phyloP scores from a whole-genome alignment of 768 basidiomycete genomes.

The Boletus rubroflammeus region DNA sequence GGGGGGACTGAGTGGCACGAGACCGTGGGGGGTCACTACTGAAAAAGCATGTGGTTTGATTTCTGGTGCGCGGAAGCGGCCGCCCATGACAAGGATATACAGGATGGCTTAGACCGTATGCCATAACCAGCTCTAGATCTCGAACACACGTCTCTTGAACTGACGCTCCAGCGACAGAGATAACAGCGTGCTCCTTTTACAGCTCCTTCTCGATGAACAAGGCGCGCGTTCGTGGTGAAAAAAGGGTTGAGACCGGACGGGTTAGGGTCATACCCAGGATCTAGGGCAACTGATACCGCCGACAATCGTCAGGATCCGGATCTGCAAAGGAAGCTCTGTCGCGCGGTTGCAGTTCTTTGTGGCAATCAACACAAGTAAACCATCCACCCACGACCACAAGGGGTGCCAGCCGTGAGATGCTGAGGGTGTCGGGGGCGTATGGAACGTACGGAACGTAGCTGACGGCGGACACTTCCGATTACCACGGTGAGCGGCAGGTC shows the following conservation, averaged over 20 bases:
- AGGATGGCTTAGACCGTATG: constrained; percentile 14
- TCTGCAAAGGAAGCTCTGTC: constrained; percentile 25
- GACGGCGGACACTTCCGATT: constrained; percentile 16
- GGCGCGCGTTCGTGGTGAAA: not conserved
- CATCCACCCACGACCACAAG: not conserved
- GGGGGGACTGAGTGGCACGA: not conserved
- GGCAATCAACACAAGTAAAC: constrained; percentile 19
- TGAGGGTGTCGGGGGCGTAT: constrained; percentile 2
- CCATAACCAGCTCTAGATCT: not conserved
- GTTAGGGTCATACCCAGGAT: constrained; percentile 22
- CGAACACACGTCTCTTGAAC: not conserved
- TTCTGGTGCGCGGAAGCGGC: constrained; percentile 16
- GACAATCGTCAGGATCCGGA: constrained; percentile 30
- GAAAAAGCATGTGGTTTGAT: constrained; percentile 1
- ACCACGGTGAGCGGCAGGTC: constrained; percentile 17
- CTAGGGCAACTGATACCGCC: constrained; percentile 16
- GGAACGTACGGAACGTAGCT: constrained; percentile 7
- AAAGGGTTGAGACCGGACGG: not conserved
- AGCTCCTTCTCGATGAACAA: not conserved
- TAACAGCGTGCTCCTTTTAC: constrained; percentile 2
- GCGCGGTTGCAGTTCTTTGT: constrained; percentile 6
- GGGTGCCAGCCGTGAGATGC: not conserved
- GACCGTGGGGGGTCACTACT: not conserved
- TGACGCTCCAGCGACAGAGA: constrained; percentile 1
- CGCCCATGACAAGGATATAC: constrained; percentile 9